Evolutionary conservation across 1,139 yeast species (phyloP).

Genomic region (Pichia sp.): DNA sequence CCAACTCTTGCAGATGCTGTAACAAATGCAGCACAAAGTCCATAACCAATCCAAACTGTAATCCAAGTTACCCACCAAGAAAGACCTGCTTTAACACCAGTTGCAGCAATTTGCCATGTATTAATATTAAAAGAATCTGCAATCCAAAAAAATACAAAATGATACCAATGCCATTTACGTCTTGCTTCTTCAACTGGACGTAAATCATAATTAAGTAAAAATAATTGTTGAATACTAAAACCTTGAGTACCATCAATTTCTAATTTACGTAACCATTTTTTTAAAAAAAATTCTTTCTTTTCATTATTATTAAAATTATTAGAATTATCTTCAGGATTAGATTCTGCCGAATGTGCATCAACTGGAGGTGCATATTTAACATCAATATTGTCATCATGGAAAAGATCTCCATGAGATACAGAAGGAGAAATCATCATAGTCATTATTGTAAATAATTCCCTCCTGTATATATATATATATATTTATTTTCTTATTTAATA

Average conservation of each 20-base stretch:
- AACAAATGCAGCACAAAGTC: slow-evolving; percentile 46
- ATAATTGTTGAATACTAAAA: slow-evolving; percentile 45
- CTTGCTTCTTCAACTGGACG: slow-evolving; percentile 66
- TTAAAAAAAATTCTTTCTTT: slow-evolving; percentile 45
- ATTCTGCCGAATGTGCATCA: not conserved
- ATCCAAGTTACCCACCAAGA: slow-evolving; percentile 91
- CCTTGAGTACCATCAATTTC: slow-evolving; percentile 27
- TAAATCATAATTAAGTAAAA: slow-evolving; percentile 65
- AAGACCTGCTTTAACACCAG: slow-evolving; percentile 67
- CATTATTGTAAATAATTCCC: no score
- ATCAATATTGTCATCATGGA: no score
- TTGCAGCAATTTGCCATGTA: slow-evolving; percentile 87
- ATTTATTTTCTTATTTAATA: no score
- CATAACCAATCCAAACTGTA: slow-evolving; percentile 66
- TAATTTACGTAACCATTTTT: slow-evolving; percentile 42
- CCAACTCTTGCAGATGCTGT: slow-evolving; percentile 65
- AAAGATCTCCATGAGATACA: no score
- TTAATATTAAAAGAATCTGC: slow-evolving; percentile 84
- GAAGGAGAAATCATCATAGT: no score
- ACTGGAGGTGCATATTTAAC: slow-evolving; percentile 30
- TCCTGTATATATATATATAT: no score
- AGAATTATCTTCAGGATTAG: slow-evolving; percentile 27
- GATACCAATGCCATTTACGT: slow-evolving; percentile 77
- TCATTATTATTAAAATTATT: slow-evolving; percentile 14
- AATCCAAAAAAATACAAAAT: slow-evolving; percentile 73